Evolutionary conservation across 257 asterid species (phyloP).

Genomic region (Przewalskia tangutica): DNA sequence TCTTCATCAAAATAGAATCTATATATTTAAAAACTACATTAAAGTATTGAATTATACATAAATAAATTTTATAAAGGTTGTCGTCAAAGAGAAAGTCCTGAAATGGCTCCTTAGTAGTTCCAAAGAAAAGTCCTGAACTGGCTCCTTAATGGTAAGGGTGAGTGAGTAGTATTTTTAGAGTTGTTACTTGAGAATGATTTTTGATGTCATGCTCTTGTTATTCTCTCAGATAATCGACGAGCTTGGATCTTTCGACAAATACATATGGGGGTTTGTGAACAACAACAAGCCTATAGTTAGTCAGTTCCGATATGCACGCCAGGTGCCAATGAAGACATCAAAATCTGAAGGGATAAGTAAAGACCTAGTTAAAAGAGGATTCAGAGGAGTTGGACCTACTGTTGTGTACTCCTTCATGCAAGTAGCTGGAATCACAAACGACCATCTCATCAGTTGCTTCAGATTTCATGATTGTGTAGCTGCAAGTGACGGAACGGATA

Average conservation of each 20-base stretch:
- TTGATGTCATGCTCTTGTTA: not conserved
- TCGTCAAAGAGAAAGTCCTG: not conserved
- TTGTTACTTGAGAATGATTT: not conserved
- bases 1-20: not conserved
- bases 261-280: slow-evolving; percentile 83
- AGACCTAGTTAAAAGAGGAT: slow-evolving; percentile 85
- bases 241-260: slow-evolving; percentile 73
- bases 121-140: not conserved
- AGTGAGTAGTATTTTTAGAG: not conserved
- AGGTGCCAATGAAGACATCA: slow-evolving; percentile 83
- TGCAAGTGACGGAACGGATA: slow-evolving; percentile 25
- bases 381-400: slow-evolving; percentile 95
- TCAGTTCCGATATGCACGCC: slow-evolving; percentile 78
- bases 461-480: slow-evolving; percentile 57
- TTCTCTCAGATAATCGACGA: slow-evolving; percentile 60
- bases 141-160: not conserved
- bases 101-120: not conserved
- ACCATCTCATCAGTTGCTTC: slow-evolving; percentile 83
- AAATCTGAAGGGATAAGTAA: slow-evolving; percentile 92
- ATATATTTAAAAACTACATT: not conserved
- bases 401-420: slow-evolving; percentile 94
- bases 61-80: not conserved
- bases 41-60: not conserved
- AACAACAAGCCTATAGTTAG: slow-evolving; percentile 64
- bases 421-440: slow-evolving; percentile 85